Evolutionary conservation across 1,284 basidiomycete genomes (phyloP), one percentile per base, ranked within the genome.

Genomic region (Tilletiopsis washingtonensis): DNA sequence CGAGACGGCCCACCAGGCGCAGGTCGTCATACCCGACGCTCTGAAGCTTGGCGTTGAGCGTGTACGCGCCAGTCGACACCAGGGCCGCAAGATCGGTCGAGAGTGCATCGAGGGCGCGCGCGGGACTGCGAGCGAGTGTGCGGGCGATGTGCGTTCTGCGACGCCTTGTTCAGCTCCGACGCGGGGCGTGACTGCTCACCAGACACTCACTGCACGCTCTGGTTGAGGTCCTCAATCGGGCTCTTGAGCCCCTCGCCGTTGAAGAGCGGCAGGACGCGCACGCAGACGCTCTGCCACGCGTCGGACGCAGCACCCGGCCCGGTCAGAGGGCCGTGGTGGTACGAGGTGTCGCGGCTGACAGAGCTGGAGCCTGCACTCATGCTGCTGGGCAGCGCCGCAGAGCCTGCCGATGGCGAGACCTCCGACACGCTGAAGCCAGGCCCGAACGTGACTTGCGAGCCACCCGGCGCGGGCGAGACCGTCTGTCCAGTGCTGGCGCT

Each of bases 201-300:
- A 14, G 6, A 7, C 27, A 29, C 27, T 29, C 14, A 29, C 27
- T 32, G 24, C 12, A 51, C 87, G 27, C 87, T 80, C 9, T 80
- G 75, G 65, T 94, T 94, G 29, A 97, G 78, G 62, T 93, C 89
- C 75, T 97, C 93, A 63, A 97, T 88, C 25, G 88, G 85, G 37
- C 84, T 81, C 59, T 84, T 81, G n/a, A 94, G 78, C 2, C 85
- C 84, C 65, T 93, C 88, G 39, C 88, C 86, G 49, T 94, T 94
- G 77, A 91, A 94, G 5, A 94, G 75, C 0, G 90, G 90, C 11
- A 96, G 76, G 5, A 94, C 82, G 68, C 88, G 82, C 21, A 91
- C 82, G 67, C 91, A 88, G 19, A 94, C 76, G 38, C 82, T 77
- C 49, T 82, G 81, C 89, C 89, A 91, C 9, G 57, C 56, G 26